A percentile compares a stretch with the other conserved stretches of the same genome.
Evolutionary conservation across 2,329 filamentous ascomycete genomes (phyloP).

Genomic region (Fusarium continuum): DNA sequence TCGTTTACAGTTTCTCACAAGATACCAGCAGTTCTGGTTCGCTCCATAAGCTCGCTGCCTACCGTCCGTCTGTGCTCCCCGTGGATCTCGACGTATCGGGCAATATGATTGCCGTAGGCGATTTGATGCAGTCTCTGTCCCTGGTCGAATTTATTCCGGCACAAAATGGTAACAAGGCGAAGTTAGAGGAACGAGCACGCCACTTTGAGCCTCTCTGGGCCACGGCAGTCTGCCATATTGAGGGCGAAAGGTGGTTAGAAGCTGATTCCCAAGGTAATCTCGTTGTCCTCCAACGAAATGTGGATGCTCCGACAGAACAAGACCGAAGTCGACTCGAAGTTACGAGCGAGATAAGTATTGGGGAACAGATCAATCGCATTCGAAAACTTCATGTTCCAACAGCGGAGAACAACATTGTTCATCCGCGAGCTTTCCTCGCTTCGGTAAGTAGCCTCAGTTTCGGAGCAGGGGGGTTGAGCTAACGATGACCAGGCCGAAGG

Average conservation of each 20-base stretch:
- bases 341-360: constrained; percentile 83
- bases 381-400: constrained; percentile 75
- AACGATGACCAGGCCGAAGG: constrained; percentile 75
- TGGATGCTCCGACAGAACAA: constrained; percentile 75
- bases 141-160: constrained; percentile 76
- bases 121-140: constrained; percentile 92
- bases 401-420: constrained; percentile 71
- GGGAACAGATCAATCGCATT: constrained; percentile 94
- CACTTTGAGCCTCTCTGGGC: constrained; percentile 86
- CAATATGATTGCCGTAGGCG: constrained; percentile 82
- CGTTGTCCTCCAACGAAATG: constrained; percentile 78
- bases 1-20: constrained; percentile 65
- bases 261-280: constrained; percentile 90
- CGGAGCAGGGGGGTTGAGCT: background rate
- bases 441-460: constrained; percentile 68
- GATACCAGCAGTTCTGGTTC: constrained; percentile 63
- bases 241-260: constrained; percentile 79
- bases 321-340: constrained; percentile 76
- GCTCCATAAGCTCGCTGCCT: constrained; percentile 77
- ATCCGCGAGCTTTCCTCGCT: constrained; percentile 85
- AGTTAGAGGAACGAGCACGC: constrained; percentile 77
- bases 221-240: constrained; percentile 79
- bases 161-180: constrained; percentile 64
- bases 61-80: constrained; percentile 84
- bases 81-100: constrained; percentile 80